Base-by-base conservation (phyloP, 805 yeast genomes). In the Myxozyma melibiosi region DNA sequence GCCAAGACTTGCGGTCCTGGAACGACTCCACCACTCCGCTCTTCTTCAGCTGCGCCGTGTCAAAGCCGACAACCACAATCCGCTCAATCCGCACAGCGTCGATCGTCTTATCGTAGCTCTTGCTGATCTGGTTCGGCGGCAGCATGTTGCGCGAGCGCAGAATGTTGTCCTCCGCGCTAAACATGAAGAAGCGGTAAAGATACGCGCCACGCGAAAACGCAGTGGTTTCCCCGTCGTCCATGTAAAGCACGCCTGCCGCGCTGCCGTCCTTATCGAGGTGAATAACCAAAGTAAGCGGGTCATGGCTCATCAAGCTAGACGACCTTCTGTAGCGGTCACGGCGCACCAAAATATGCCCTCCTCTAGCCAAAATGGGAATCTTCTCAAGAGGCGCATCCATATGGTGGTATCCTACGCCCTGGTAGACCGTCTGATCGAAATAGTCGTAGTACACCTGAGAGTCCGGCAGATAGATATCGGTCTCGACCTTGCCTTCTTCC, bases 221-320 rank as follows among this genome's bases (percentile, higher is more conserved):
- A 64, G 79, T 88, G 0, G 91, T 77, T 64, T 84, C 87, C 14
- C 96, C 96, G 71, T 91, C 98, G 70, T 91, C 98, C 35, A 86
- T 71, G 69, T 90, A 91, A 31, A 91, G 69, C 16, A 73, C 70
- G 1, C 88, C 87, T 0, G 71, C 70, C 0, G 91, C 90, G 5
- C 65, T 62, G 0, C 84, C 84, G 1, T 72, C 65, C 2, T 67
- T 63, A 49, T 65, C 69, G 9, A 84, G 76, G 0, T 88, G 88
- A 41, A 91, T 73, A 1, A 85, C 77, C 35, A 91, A 66, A 0
- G 95, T 86, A 69, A 84, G 89, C 3, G 97, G 96, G 69, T 91
- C 98, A 61, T 78, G 73, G 25, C 69, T 74, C 92, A 87, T 88
- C 61, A 88, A 73, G 67, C 78, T 83, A 2, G 95, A 73, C 0